A percentile compares a stretch with the other conserved stretches of the same genome.
Evolutionary conservation across 2,329 filamentous ascomycete species (phyloP).

Genomic region (Stromatinia cepivora): DNA sequence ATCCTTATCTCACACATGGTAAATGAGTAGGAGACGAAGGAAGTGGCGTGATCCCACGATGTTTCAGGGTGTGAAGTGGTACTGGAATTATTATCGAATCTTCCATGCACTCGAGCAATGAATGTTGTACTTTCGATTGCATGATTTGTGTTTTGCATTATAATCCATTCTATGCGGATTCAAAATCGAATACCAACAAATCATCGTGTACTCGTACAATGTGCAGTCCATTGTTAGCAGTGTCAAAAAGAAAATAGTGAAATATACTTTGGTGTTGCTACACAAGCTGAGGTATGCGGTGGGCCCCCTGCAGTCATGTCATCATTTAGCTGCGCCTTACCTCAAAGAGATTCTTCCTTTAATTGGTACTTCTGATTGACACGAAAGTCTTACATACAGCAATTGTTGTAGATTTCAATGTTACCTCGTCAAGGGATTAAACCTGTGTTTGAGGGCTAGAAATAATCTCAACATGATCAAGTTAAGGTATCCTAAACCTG

Average conservation of each 20-base stretch:
- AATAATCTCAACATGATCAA: conserved; percentile 15
- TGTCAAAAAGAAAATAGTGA: not conserved
- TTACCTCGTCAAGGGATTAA: conserved; percentile 11
- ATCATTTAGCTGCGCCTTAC: conserved; percentile 24
- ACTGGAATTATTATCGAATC: not conserved
- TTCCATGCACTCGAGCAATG: not conserved
- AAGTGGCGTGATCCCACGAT: conserved; percentile 21
- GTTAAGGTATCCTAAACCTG: conserved; percentile 16
- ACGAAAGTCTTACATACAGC: conserved; percentile 16
- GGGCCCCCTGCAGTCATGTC: conserved; percentile 23
- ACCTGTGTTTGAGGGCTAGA: conserved; percentile 17
- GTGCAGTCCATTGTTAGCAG: not conserved
- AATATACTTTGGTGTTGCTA: conserved; percentile 1
- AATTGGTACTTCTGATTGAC: conserved; percentile 20
- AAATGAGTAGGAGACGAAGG: conserved; percentile 22
- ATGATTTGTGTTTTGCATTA: not conserved
- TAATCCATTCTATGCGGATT: not conserved
- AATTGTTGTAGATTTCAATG: conserved; percentile 9
- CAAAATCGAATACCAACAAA: conserved; percentile 21
- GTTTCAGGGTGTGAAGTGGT: conserved; percentile 16
- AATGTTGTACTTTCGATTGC: not conserved
- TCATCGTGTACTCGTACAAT: not conserved
- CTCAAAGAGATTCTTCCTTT: conserved; percentile 6
- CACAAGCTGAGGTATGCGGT: conserved; percentile 14
- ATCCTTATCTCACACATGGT: conserved; percentile 3